Base-by-base conservation (phyloP, 345 rosid genomes). In the Leavenworthia alabamica region DNA sequence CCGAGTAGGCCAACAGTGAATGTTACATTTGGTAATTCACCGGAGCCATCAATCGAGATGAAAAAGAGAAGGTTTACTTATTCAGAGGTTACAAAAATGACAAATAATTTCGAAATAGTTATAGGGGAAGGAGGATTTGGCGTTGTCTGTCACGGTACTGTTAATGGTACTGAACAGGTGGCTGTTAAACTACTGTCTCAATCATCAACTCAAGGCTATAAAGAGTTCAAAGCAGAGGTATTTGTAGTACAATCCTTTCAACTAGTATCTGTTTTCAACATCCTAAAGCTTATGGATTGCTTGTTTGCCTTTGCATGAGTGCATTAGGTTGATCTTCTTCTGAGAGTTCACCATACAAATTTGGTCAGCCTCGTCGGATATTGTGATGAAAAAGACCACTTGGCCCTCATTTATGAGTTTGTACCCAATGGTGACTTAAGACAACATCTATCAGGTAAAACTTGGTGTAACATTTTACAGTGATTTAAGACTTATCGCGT, bases 91-190 rank as follows among this genome's bases (percentile, higher is more conserved):
- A 9, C 39, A 0, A 45, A 27, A 3, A 73, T 80, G 26, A 80
- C 88, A 0, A 64, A 78, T 26, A 67, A 75, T 4, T 75, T 83
- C 7, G 37, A 39, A 32, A 78, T 29, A 46, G 62, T 71, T 3
- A 27, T 74, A 8, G 88, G 85, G 3, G 57, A 80, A 63, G 85
- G 85, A 52, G 83, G 83, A 23, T 80, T 78, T 47, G 85, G 88
- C 0, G 71, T 61, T 56, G 85, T 83, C 10, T 80, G 62, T 24
- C 71, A 73, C 0, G 84, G 83, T 8, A 44, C 47, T 9, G 50
- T 80, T 12, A 69, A 73, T 59, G 73, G 68, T 15, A 61, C 67
- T 20, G 58, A 54, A 51, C 68, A 78, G 56, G 85, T 83, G 11
- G 88, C 85, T 5, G 85, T 83, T 9, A 80, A 83, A 20, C 20